Percentiles rank a stretch among this genome's conserved stretches.
Evolutionary conservation across 2,329 filamentous ascomycete genomes (phyloP).

Genomic region (Pseudogymnoascus sp.): DNA sequence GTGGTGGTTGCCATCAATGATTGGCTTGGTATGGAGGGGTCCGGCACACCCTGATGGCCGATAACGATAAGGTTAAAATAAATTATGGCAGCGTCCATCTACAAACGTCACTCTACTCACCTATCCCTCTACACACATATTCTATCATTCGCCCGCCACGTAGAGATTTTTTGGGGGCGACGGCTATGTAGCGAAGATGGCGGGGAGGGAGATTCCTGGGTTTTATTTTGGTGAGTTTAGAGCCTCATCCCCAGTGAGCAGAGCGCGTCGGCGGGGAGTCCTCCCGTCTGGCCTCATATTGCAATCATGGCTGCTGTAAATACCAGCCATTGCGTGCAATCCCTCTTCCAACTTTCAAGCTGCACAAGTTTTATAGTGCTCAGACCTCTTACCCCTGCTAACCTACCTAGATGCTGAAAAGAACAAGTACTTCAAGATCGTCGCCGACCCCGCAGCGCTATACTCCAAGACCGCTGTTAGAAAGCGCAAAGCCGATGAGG

Average conservation of each 20-base stretch:
- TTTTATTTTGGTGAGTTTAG: not conserved
- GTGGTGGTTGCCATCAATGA: not conserved
- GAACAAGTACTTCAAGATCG: conserved; percentile 61
- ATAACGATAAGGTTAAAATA: conserved; percentile 1
- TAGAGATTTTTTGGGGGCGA: not conserved
- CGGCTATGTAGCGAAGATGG: not conserved
- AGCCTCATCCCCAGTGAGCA: not conserved
- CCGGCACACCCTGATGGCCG: not conserved
- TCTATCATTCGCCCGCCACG: no score
- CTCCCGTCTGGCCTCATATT: conserved; percentile 36
- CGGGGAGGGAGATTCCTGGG: conserved; percentile 4
- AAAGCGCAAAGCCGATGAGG: conserved; percentile 42
- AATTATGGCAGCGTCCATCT: not conserved
- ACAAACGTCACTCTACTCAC: conserved; percentile 7
- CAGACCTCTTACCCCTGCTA: not conserved
- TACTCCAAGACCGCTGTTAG: conserved; percentile 54
- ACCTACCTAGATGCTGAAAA: conserved; percentile 42
- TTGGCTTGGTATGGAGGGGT: not conserved
- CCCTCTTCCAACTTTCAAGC: not conserved
- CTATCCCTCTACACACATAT: no score
- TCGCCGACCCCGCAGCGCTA: conserved; percentile 43
- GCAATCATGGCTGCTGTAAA: conserved; percentile 22
- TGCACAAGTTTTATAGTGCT: conserved; percentile 25
- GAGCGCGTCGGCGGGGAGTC: no score
- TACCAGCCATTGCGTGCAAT: not conserved